Conservation (phyloP, 805 yeast genomes). For the Candida ipomoeae region DNA sequence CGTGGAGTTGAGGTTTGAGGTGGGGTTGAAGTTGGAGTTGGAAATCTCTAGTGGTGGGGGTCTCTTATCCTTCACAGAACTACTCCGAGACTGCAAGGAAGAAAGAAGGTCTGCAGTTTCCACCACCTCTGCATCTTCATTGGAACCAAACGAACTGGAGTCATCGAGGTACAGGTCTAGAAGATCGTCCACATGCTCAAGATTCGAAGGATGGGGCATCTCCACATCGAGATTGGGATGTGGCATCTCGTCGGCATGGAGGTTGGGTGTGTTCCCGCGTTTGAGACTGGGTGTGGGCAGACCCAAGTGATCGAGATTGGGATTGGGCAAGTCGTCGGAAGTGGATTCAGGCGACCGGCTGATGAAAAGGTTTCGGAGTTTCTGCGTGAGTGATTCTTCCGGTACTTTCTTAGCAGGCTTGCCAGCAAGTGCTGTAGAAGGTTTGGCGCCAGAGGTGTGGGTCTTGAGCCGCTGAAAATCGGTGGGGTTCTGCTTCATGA, state of each 20-base stretch:
- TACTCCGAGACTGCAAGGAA: conserved; percentile 1
- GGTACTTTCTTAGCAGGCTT: neutral
- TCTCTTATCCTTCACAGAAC: conserved; percentile 1
- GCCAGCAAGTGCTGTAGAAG: conserved; percentile 3
- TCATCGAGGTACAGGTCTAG: conserved; percentile 41
- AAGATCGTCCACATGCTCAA: conserved; percentile 40
- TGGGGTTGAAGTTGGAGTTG: conserved; percentile 9
- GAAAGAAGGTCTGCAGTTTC: conserved; percentile 6
- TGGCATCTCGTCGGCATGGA: conserved; percentile 3
- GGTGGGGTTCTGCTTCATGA: conserved; percentile 3
- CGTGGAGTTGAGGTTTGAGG: too few species aligned
- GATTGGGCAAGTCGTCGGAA: conserved; percentile 2
- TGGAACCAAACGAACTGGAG: conserved; percentile 24
- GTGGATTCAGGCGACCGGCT: conserved; percentile 14
- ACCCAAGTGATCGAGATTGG: neutral
- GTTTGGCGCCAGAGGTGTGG: neutral
- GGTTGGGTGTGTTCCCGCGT: too few species aligned
- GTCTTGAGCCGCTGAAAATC: neutral
- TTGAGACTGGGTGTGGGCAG: too few species aligned
- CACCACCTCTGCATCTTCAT: conserved; percentile 14
- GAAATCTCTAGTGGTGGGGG: conserved; percentile 15
- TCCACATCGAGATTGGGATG: neutral
- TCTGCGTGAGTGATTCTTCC: conserved; percentile 15
- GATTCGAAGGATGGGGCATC: conserved; percentile 7
- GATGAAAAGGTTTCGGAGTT: conserved; percentile 26